Percentiles rank a stretch among this genome's conserved stretches.
Evolutionary conservation across 805 yeast species (phyloP).

Genomic region (Priceomyces carsonii): DNA sequence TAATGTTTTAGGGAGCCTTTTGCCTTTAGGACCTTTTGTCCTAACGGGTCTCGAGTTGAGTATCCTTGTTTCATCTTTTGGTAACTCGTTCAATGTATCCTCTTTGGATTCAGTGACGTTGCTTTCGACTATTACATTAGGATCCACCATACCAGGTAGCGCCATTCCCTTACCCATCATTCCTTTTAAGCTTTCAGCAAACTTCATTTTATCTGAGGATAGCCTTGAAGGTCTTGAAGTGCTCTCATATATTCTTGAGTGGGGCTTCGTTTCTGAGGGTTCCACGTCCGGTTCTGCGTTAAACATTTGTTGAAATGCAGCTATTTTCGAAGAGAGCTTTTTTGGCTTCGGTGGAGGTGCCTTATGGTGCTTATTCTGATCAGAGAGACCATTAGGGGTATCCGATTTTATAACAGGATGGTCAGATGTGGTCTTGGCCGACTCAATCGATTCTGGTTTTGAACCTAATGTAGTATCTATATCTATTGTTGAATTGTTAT

Average conservation of each 20-base stretch:
- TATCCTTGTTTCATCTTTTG: conserved; percentile 4
- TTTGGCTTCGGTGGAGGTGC: conserved; percentile 65
- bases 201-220: conserved; percentile 41
- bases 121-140: conserved; percentile 26
- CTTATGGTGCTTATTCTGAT: background rate
- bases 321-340: conserved; percentile 75
- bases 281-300: conserved; percentile 27
- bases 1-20: conserved; percentile 63
- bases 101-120: conserved; percentile 13
- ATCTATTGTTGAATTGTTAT: too few species aligned
- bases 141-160: conserved; percentile 53
- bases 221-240: conserved; percentile 20
- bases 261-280: conserved; percentile 1
- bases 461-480: too few species aligned
- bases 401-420: too few species aligned
- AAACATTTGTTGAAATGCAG: conserved; percentile 79
- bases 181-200: conserved; percentile 62
- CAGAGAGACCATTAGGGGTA: conserved; percentile 1
- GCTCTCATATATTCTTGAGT: background rate
- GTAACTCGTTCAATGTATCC: conserved; percentile 9
- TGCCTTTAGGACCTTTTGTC: conserved; percentile 74
- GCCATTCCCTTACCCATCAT: conserved; percentile 53
- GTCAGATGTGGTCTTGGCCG: too few species aligned
- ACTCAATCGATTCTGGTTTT: too few species aligned
- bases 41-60: conserved; percentile 42